phyloP scores from a whole-genome alignment of 371 early-diverging fungal species.

The Nosema muscidifuracis region DNA sequence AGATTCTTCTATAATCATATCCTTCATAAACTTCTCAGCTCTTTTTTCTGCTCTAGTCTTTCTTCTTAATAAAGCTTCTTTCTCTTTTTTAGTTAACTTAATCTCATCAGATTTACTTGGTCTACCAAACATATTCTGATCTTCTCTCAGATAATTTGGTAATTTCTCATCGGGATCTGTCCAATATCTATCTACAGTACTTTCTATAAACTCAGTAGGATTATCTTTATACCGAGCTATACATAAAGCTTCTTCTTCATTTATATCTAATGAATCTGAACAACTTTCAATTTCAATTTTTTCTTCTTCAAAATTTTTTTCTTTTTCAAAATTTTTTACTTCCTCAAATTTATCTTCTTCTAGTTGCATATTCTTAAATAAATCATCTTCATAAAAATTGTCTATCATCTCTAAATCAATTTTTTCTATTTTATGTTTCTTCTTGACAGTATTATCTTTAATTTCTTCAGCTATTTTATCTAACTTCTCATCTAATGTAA shows the following conservation, averaged over 20 bases:
- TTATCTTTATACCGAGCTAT: conserved; percentile 54
- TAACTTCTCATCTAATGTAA: conserved; percentile 67
- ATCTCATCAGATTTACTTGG: conserved; percentile 44
- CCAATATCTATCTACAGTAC: conserved; percentile 60
- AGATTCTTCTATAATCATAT: conserved; percentile 47
- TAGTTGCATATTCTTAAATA: conserved; percentile 41
- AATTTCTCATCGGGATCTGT: conserved; percentile 56
- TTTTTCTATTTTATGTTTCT: background rate
- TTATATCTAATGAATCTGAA: conserved; percentile 47
- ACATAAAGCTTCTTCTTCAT: conserved; percentile 58
- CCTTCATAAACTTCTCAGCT: conserved; percentile 51
- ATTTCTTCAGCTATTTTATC: conserved; percentile 46
- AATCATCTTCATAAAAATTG: conserved; percentile 41
- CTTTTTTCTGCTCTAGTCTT: conserved; percentile 52
- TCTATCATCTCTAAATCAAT: background rate
- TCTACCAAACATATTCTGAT: conserved; percentile 47
- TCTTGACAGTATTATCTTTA: conserved; percentile 21
- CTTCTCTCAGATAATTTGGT: conserved; percentile 56
- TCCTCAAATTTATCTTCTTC: background rate
- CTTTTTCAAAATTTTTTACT: background rate
- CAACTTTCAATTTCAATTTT: conserved; percentile 28
- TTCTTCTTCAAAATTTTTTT: too few species aligned
- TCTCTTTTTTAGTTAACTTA: conserved; percentile 54
- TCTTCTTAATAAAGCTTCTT: conserved; percentile 50
- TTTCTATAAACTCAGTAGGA: conserved; percentile 56